Evolutionary conservation across 2,329 filamentous ascomycete species (phyloP), one percentile per base, ranked within the genome.

Genomic region (Aspergillus nomiae): DNA sequence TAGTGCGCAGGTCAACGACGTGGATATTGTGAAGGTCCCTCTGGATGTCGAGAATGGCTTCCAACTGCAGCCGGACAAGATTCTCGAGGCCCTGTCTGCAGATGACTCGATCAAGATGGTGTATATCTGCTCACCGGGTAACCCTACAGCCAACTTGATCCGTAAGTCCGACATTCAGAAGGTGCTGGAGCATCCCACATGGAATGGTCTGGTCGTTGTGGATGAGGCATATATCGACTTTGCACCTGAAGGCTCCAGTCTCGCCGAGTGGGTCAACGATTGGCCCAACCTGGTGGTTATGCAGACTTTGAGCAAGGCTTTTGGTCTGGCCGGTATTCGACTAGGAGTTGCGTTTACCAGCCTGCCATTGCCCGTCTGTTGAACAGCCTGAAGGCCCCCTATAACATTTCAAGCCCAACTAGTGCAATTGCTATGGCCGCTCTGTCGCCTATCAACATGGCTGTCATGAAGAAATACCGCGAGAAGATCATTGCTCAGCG

Each of bases 141-240:
- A 99, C 80, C 95, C 95, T 0, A 98, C 95, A 0, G 94, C 91
- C 16, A 88, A 89, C 19, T 80, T 94, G 50, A 86, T 98, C 53
- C 82, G 85, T 64, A 96, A 96, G 76, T 82, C 85, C 41, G 90
- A 95, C 71, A 83, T 99, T 54, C 83, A 85, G 63, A 80, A 84
- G 61, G 82, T 98, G 43, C 87, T 99, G 16, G 86, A 90, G 73
- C 93, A 97, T 84, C 89, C 91, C 16, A 92, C 89, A 0, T 99
- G 94, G 94, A 99, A 99, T 78, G 95, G 95, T 59, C 83, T 99
- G 26, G 90, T 99, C 2, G 88, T 97, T 4, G 83, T 98, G 30
- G 95, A 99, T 77, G 95, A 99, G 80, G 95, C 95, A 21, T 99
- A 99, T 80, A 89, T 99, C 71, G 95, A 99, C 80, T 99, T 98